Evolutionary conservation across 1,284 basidiomycete species (phyloP).

Genomic region (Malassezia restricta): DNA sequence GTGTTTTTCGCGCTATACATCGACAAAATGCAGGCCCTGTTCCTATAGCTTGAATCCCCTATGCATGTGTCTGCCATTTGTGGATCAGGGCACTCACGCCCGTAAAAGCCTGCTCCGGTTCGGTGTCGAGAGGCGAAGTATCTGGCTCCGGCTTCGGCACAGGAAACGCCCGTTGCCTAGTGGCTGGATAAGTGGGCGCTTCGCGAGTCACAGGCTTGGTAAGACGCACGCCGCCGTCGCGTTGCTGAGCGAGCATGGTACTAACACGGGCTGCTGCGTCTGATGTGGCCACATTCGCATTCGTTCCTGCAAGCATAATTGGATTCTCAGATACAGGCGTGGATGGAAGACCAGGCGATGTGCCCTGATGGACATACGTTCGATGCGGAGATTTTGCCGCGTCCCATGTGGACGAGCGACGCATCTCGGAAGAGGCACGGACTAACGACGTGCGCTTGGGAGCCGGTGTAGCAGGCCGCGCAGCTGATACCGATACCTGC

Average conservation of each 20-base stretch:
- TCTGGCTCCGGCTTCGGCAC: neutral
- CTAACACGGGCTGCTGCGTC: neutral
- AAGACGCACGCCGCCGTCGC: neutral
- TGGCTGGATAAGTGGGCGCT: neutral
- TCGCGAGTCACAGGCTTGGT: neutral
- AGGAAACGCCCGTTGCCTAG: neutral
- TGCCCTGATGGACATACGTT: conserved; percentile 10
- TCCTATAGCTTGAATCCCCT: neutral
- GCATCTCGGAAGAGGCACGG: neutral
- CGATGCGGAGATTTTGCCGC: neutral
- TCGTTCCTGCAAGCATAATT: neutral
- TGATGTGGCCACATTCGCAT: neutral
- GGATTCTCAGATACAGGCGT: neutral
- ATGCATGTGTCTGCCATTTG: conserved; percentile 7
- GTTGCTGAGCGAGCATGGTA: neutral
- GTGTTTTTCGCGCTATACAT: conserved; percentile 35
- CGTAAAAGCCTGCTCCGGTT: neutral
- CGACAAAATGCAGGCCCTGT: conserved; percentile 20
- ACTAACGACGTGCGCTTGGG: neutral
- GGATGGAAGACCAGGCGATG: conserved; percentile 4
- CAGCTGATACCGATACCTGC: neutral
- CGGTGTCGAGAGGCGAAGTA: neutral
- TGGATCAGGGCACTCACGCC: conserved; percentile 10
- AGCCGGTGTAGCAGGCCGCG: neutral
- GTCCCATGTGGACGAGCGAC: conserved; percentile 16